Conservation (phyloP, 2,329 filamentous ascomycete genomes). For the Trichoderma brevicompactum region DNA sequence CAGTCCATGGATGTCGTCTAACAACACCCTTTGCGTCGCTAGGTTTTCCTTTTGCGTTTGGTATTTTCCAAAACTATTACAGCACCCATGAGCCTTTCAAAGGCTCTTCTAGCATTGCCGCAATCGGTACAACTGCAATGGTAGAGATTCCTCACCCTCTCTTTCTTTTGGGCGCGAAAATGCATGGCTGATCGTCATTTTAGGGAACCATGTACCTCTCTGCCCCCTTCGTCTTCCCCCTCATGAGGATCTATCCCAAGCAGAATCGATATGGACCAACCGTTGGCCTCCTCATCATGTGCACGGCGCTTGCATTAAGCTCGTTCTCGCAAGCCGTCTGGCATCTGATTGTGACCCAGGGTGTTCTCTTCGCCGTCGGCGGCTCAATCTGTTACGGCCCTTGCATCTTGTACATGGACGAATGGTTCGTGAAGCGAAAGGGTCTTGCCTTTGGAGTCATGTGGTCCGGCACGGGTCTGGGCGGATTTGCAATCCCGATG, state of each 20-base stretch:
- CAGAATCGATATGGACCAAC: slow-evolving; percentile 46
- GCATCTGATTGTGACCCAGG: slow-evolving; percentile 61
- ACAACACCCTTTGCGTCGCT: neutral
- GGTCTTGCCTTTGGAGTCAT: slow-evolving; percentile 63
- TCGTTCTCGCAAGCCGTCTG: slow-evolving; percentile 54
- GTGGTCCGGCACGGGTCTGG: slow-evolving; percentile 53
- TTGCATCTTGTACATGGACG: slow-evolving; percentile 58
- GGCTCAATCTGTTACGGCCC: slow-evolving; percentile 56
- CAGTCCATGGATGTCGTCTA: neutral
- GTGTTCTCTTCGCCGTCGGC: slow-evolving; percentile 60
- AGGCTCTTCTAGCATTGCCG: slow-evolving; percentile 54
- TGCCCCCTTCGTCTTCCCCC: slow-evolving; percentile 51
- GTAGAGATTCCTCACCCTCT: slow-evolving; percentile 35
- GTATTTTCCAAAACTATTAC: slow-evolving; percentile 70
- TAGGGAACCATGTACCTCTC: slow-evolving; percentile 56
- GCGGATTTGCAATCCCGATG: slow-evolving; percentile 52
- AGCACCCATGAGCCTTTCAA: slow-evolving; percentile 59
- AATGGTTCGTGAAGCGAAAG: slow-evolving; percentile 58
- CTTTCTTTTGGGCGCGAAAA: neutral
- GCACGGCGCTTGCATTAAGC: slow-evolving; percentile 51
- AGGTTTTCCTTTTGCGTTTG: slow-evolving; percentile 69
- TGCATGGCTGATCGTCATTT: neutral
- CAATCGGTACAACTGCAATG: slow-evolving; percentile 64
- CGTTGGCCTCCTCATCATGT: slow-evolving; percentile 51
- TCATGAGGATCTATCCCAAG: slow-evolving; percentile 47